Base-by-base conservation (phyloP, 768 basidiomycete genomes). In the Termitomyces sp. region DNA sequence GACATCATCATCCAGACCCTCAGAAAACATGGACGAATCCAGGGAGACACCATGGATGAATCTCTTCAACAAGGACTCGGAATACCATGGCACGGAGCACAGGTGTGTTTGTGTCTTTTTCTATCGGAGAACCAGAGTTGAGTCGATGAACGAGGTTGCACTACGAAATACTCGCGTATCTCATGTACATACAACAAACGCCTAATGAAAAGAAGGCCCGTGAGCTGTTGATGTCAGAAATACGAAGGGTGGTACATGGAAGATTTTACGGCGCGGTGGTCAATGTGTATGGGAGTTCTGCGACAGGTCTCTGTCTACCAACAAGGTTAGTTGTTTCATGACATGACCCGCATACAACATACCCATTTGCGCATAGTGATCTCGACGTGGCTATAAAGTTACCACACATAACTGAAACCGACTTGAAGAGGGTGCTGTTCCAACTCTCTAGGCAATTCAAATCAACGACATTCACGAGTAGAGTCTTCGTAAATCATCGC, bases 221-320 rank as follows among this genome's bases (percentile, higher is more conserved):
- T 20, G 64, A 75, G 26, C 66, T 67, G 44, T 75, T 87, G 36
- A 74, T 85, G 60, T 71, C 74, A 35, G 66, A 72, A 44, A 77
- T 89, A 56, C 72, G 76, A 16, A 68, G 73, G 14, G 72, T 82
- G 0, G 73, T 87, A n/a, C 62, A 69, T 38, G 61, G 69, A n/a
- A 68, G 76, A 6, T 84, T 82, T 69, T 67, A 68, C 0, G 74
- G 77, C 55, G 80, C 80, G 2, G 69, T 72, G 18, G 77, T 89
- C 1, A 70, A 77, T 40, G 70, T 83, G 7, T 89, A 86, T 66
- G 89, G 88, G 2, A 86, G 84, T 66, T 79, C 78, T 59, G 79
- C 82, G 36, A 86, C 82, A 8, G 79, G 80, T 30, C 71, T 89
- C 49, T 82, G 83, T 64, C 74, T 89, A 1, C 87, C 87, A 4